Evolutionary conservation across 2,329 filamentous ascomycete species (phyloP).

Genomic region (Teratosphaeria pseudoeucalypti): DNA sequence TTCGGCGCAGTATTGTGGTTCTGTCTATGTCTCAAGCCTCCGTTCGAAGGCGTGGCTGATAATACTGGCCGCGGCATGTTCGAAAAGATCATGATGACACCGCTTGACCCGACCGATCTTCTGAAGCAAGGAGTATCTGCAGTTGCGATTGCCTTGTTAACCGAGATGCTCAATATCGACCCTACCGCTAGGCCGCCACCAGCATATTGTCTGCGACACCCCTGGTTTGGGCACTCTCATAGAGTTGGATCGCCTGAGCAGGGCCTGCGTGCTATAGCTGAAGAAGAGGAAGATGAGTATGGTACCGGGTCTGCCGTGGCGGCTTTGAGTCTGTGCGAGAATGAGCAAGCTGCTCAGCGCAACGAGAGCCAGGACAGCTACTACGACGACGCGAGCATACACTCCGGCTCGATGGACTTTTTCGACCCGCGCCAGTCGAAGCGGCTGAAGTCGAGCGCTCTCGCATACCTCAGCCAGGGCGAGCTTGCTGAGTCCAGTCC

Average conservation of each 20-base stretch:
- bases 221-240: conserved; percentile 49
- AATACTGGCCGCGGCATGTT: conserved; percentile 71
- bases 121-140: conserved; percentile 49
- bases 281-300: conserved; percentile 50
- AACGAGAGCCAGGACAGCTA: conserved; percentile 9
- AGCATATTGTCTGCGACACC: conserved; percentile 55
- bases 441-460: conserved; percentile 31
- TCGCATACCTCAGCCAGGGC: conserved; percentile 25
- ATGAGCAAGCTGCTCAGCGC: conserved; percentile 25
- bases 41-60: conserved; percentile 69
- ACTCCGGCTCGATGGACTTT: conserved; percentile 28
- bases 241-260: conserved; percentile 8
- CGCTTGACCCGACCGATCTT: conserved; percentile 58
- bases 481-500: conserved; percentile 27
- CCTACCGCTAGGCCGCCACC: conserved; percentile 69
- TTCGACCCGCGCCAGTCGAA: conserved; percentile 34
- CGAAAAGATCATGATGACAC: conserved; percentile 72
- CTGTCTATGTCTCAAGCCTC: conserved; percentile 66
- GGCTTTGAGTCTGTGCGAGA: conserved; percentile 49
- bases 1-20: conserved; percentile 87
- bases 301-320: conserved; percentile 46
- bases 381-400: conserved; percentile 20
- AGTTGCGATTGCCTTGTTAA: conserved; percentile 62
- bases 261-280: conserved; percentile 34
- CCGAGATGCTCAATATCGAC: conserved; percentile 69